Conservation (phyloP, 768 basidiomycete species). For the Mycena rebaudengoi region DNA sequence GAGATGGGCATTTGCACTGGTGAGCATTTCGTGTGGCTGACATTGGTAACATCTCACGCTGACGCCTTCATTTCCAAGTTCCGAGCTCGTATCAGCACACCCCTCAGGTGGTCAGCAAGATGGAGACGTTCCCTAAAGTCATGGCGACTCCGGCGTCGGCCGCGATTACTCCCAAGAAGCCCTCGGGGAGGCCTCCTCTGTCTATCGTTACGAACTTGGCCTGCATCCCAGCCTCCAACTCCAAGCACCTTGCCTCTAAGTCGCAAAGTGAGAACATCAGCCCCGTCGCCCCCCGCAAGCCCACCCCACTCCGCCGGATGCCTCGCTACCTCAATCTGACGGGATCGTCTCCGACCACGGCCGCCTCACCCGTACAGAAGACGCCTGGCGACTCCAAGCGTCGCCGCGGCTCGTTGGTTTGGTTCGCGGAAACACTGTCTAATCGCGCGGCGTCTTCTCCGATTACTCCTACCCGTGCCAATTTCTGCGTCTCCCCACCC, state of each 20-base stretch:
- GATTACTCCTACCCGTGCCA: neutral
- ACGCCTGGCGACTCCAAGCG: neutral
- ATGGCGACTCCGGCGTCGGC: too few species aligned
- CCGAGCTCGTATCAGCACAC: too few species aligned
- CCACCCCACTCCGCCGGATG: neutral
- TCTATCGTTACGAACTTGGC: conserved; percentile 9
- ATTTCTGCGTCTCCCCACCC: neutral
- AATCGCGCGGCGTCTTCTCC: neutral
- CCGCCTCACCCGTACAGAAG: neutral
- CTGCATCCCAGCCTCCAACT: neutral
- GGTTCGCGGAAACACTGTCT: neutral
- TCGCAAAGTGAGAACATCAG: neutral
- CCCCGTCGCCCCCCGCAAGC: neutral
- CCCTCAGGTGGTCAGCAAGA: too few species aligned
- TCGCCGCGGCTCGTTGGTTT: neutral
- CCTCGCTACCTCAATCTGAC: neutral
- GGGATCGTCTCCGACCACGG: neutral
- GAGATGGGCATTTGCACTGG: neutral
- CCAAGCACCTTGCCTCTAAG: neutral
- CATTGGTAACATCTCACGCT: neutral
- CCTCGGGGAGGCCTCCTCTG: neutral
- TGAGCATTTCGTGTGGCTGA: neutral
- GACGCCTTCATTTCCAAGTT: neutral
- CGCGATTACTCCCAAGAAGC: neutral
- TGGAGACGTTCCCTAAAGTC: too few species aligned